Percentiles rank a stretch among this genome's conserved stretches.
Conservation (phyloP, 257 asterid species). For the Solanum appendiculatum region DNA sequence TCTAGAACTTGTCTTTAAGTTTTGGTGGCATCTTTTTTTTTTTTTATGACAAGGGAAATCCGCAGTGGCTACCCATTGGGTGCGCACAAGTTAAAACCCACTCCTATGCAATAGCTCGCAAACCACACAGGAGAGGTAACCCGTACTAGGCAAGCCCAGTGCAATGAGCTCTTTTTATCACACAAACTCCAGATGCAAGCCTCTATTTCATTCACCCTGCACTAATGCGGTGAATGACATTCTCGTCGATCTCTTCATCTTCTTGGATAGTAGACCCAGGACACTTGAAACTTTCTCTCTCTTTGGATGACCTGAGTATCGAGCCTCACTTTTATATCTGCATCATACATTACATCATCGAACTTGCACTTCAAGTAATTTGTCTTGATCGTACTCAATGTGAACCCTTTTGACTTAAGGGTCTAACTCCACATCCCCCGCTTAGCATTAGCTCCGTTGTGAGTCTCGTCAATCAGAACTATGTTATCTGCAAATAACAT, state of each 20-base stretch:
- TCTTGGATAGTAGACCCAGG: not conserved
- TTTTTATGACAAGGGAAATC: no score
- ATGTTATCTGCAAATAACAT: not conserved
- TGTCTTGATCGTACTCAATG: not conserved
- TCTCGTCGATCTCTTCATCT: not conserved
- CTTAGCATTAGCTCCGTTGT: not conserved
- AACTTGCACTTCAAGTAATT: not conserved
- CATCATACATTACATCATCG: not conserved
- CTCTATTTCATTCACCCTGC: not conserved
- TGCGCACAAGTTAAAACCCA: no score
- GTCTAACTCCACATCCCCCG: not conserved
- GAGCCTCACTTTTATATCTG: not conserved
- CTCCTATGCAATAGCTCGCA: no score
- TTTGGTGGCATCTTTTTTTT: not conserved
- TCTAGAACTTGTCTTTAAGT: not conserved
- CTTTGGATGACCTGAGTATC: not conserved
- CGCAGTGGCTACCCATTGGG: no score
- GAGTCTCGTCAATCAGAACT: not conserved
- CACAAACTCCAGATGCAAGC: not conserved
- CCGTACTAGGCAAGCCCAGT: no score
- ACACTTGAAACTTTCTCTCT: not conserved
- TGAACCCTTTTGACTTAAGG: not conserved
- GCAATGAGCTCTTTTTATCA: no score
- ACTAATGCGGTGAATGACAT: not conserved
- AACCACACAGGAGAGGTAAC: no score